Base-by-base conservation (phyloP, 192 early-diverging fungal genomes). In the Coemansia sp. region DNA sequence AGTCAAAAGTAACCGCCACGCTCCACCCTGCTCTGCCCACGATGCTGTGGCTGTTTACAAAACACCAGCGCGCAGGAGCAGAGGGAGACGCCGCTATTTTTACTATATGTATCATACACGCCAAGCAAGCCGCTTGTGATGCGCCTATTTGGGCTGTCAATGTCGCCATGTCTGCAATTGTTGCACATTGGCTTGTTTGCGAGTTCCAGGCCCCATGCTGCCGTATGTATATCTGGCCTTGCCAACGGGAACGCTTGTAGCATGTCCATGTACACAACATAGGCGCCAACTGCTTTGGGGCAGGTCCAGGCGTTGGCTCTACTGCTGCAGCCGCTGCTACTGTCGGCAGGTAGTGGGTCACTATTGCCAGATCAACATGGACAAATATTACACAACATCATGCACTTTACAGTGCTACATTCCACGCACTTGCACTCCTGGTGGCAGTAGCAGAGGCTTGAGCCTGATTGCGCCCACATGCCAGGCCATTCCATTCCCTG, bases 41-140 rank as follows among this genome's bases (percentile, higher is more conserved):
- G 17, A 47, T 61, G 60, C 25, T 47, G 60, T 61, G 45, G 60
- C 49, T 61, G 47, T 59, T 59, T 49, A 38, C 57, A 59, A 59
- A 59, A 61, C 60, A 61, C 23, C 59, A 60, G 38, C 22, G 49
- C 17, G 8, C 11, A n/a, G 49, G 49, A 21, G 22, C 22, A n/a
- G 15, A 21, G 49, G 15, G 49, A 2, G 19, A 15, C 11, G 25
- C 53, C 24, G 53, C 53, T 55, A 55, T 55, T 55, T 15, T 55
- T 55, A 27, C 53, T 27, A 29, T 55, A 32, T 61, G 48, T 50
- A 50, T 37, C 21, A 39, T 47, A 49, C 24, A 55, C 53, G 29
- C 22, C 29, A 22, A 27, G 25, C 53, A 55, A 55, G 53, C 53
- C 53, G 53, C 53, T 17, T 55, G 25, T 22, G 12, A 2, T 32